These are phyloP conservation scores for Rhododendron vialii DNA, from an alignment of 148 eudicot species.

Conservation along the genomic window DNA sequence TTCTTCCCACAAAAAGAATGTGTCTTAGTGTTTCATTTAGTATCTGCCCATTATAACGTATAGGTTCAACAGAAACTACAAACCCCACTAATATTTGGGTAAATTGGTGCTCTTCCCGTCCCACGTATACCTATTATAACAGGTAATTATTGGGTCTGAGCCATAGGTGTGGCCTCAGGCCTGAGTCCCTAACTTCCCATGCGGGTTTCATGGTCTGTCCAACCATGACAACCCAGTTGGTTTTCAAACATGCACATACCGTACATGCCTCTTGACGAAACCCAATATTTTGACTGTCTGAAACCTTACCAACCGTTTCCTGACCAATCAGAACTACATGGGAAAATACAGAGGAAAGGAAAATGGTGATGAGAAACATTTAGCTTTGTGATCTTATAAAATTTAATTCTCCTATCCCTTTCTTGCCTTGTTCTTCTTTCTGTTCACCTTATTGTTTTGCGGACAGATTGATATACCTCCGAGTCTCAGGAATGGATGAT, in stretches of 20 bases:
- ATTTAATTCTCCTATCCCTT: neutral
- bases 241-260: neutral
- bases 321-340: neutral
- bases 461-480: conserved; percentile 81
- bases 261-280: neutral
- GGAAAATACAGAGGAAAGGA: neutral
- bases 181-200: neutral
- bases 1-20: neutral
- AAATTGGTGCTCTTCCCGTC: neutral
- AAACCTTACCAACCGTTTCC: neutral
- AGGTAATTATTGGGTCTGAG: neutral
- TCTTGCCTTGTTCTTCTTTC: conserved; percentile 4
- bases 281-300: neutral
- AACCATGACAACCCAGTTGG: neutral
- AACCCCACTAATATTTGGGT: neutral
- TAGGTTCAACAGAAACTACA: neutral
- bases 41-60: neutral
- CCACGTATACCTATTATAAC: neutral
- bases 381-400: neutral
- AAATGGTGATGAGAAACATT: neutral
- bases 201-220: neutral
- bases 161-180: neutral
- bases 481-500: conserved; percentile 90
- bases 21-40: neutral
- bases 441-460: conserved; percentile 1